These are phyloP conservation scores for Entonaema liquescens DNA, from an alignment of 495 filamentous ascomycete genomes.

Conservation along the genomic window DNA sequence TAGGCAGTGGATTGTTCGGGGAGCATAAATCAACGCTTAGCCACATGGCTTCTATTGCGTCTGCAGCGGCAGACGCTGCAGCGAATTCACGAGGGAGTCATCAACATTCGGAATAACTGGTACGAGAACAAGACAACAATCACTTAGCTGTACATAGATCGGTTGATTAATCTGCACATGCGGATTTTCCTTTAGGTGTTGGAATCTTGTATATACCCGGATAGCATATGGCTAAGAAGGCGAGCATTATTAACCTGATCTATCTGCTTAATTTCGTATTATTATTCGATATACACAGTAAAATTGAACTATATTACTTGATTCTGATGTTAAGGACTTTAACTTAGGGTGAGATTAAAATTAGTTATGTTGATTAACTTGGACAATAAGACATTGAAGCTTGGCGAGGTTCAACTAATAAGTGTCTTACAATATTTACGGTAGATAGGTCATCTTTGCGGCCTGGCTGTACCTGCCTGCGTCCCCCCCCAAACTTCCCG, in stretches of 20 bases:
- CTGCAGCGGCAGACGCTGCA: slow-evolving; percentile 45
- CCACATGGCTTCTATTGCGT: slow-evolving; percentile 45
- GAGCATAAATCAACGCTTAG: slow-evolving; percentile 41
- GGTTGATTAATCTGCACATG: background rate
- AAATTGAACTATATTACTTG: background rate
- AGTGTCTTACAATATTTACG: slow-evolving; percentile 21
- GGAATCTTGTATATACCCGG: slow-evolving; percentile 21
- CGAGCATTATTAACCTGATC: background rate
- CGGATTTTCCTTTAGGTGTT: background rate
- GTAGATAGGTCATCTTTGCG: slow-evolving; percentile 17
- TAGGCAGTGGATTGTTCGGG: slow-evolving; percentile 18
- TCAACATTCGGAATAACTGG: slow-evolving; percentile 29
- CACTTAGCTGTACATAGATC: slow-evolving; percentile 17
- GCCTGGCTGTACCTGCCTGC: slow-evolving; percentile 4
- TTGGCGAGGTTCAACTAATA: background rate
- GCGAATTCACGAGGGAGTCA: slow-evolving; percentile 38
- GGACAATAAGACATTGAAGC: background rate
- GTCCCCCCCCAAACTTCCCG: slow-evolving; percentile 16
- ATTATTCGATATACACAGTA: background rate
- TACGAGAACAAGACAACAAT: slow-evolving; percentile 1
- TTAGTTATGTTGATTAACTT: background rate
- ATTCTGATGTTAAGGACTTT: too few relatives aligned
- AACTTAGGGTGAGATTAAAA: background rate
- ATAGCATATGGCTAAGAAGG: background rate
- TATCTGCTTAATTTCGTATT: background rate